Percentiles rank a stretch among this genome's conserved stretches.
phyloP scores from a whole-genome alignment of 2,329 filamentous ascomycete genomes.

The Fusarium phyllophilum region DNA sequence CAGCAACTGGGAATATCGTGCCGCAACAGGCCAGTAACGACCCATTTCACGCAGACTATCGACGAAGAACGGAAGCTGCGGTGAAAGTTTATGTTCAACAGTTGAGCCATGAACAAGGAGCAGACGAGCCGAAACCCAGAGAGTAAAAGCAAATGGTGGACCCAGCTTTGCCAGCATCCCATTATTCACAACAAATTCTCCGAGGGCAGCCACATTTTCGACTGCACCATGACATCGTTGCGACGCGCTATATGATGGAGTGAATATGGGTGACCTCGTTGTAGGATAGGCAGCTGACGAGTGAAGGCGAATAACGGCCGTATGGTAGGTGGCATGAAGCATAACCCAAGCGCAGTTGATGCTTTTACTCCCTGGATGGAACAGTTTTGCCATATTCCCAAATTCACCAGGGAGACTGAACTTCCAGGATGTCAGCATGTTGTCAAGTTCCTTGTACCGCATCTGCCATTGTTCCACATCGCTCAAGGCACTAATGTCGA shows the following conservation, averaged over 20 bases:
- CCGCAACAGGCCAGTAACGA: conserved; percentile 85
- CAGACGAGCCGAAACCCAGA: conserved; percentile 91
- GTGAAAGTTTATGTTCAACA: conserved; percentile 83
- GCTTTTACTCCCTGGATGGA: conserved; percentile 74
- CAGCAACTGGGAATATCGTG: conserved; percentile 81
- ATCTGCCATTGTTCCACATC: conserved; percentile 93
- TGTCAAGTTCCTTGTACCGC: conserved; percentile 86
- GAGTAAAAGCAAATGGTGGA: conserved; percentile 88
- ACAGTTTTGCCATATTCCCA: conserved; percentile 82
- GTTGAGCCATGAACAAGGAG: conserved; percentile 91
- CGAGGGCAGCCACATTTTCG: conserved; percentile 81
- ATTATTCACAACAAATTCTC: conserved; percentile 80
- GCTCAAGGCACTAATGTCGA: conserved; percentile 84
- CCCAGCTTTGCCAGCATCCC: conserved; percentile 82
- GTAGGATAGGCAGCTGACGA: conserved; percentile 94
- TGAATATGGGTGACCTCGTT: conserved; percentile 87
- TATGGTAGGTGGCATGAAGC: conserved; percentile 90
- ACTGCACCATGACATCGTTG: conserved; percentile 86
- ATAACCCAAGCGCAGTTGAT: conserved; percentile 89
- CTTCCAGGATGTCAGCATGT: conserved; percentile 83
- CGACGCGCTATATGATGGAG: conserved; percentile 84
- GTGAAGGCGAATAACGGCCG: conserved; percentile 88
- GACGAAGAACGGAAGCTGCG: conserved; percentile 83
- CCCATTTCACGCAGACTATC: conserved; percentile 85
- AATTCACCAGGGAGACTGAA: conserved; percentile 85